phyloP scores from a whole-genome alignment of 495 filamentous ascomycete species.

The Lentithecium fluviatile region DNA sequence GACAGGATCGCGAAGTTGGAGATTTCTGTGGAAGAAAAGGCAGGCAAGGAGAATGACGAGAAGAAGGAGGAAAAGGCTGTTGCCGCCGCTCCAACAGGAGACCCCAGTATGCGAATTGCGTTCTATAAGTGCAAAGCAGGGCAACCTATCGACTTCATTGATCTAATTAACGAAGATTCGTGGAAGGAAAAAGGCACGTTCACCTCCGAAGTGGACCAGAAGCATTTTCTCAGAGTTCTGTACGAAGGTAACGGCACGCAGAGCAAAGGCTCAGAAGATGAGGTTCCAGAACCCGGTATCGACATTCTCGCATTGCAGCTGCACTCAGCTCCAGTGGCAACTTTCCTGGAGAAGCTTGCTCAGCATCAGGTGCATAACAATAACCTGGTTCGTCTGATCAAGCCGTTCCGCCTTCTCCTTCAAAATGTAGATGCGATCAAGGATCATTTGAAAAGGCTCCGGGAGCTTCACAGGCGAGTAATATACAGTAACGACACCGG shows the following conservation, averaged over 20 bases:
- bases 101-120: background rate
- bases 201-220: background rate
- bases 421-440: background rate
- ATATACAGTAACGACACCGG: background rate
- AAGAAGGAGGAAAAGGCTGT: background rate
- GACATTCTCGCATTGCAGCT: background rate
- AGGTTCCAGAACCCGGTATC: background rate
- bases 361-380: background rate
- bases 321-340: background rate
- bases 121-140: background rate
- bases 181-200: background rate
- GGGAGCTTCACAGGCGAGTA: background rate
- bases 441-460: background rate
- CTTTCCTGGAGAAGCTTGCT: background rate
- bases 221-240: background rate
- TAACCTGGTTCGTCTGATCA: background rate
- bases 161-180: background rate
- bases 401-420: background rate
- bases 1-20: background rate
- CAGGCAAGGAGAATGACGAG: background rate
- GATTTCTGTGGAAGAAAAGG: background rate
- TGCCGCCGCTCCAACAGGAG: background rate
- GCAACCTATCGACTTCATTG: background rate
- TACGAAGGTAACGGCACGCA: background rate
- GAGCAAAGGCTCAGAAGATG: background rate